Base-by-base conservation (phyloP, 2,329 filamentous ascomycete genomes). In the Fusarium agapanthi region DNA sequence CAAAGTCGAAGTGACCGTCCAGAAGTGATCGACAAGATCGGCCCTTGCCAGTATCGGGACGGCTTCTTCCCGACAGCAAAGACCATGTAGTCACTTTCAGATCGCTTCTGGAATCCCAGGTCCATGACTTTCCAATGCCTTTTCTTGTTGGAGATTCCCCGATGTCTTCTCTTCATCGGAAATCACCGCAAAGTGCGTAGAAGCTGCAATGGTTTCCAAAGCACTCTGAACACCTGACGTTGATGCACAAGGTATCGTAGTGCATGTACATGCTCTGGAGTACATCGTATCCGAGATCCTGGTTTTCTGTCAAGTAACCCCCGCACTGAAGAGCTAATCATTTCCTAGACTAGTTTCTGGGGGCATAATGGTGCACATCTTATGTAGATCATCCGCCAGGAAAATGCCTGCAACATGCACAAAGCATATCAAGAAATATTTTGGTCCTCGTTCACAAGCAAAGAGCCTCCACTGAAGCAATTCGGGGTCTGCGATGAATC, bases 21-120 rank as follows among this genome's bases (percentile, higher is more conserved):
- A 60, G 59, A 66, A 41, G 63, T 71, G 76, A 77, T 77, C 76
- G 74, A 65, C 76, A 77, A 76, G 76, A 76, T 77, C 71, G 75
- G 56, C 73, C 75, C 69, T 75, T 72, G 74, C 70, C 74, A 69
- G 73, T 32, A 50, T 63, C 76, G 71, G 69, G 71, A 76, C 67
- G 65, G 69, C 56, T 41, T 63, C 56, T 65, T 67, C 35, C 76
- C 76, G 76, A 54, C 50, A 65, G 57, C 44, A 58, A 57, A 65
- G 60, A 68, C 69, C 41, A 71, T 58, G 61, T 50, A 26, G 61
- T 44, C 35, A 43, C 48, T 75, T 55, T 61, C 41, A 67, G 61
- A 69, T 74, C 64, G 61, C 71, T 58, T 60, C 58, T 57, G 20
- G 38, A 70, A 61, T 47, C 59, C 30, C 20, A 44, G 65, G 13